Evolutionary conservation across 768 basidiomycete genomes (phyloP).

Genomic region (Pleurotus citrinopileatus): DNA sequence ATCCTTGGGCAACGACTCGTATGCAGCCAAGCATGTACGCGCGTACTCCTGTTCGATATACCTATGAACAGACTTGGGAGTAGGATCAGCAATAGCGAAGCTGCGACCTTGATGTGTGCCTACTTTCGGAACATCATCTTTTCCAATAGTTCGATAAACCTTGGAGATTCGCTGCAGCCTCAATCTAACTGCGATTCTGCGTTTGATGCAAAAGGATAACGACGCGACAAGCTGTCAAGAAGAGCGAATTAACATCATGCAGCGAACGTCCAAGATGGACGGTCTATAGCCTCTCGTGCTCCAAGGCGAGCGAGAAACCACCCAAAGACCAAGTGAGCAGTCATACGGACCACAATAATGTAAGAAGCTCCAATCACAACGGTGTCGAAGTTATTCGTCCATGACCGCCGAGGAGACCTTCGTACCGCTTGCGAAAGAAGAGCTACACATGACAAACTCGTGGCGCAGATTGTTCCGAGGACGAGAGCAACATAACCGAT

Average conservation of each 20-base stretch:
- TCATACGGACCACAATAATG: slow-evolving; percentile 53
- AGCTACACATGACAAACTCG: slow-evolving; percentile 60
- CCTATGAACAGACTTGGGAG: slow-evolving; percentile 54
- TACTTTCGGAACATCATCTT: slow-evolving; percentile 61
- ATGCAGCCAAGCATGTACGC: slow-evolving; percentile 68
- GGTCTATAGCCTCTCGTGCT: too few species aligned
- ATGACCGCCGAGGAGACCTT: slow-evolving; percentile 51
- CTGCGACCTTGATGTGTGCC: slow-evolving; percentile 11
- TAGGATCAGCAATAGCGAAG: not conserved
- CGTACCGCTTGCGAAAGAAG: slow-evolving; percentile 73
- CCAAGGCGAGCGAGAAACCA: not conserved
- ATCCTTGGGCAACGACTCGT: slow-evolving; percentile 68
- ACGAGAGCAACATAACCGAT: slow-evolving; percentile 52
- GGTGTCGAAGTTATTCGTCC: slow-evolving; percentile 64
- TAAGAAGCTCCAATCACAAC: slow-evolving; percentile 72
- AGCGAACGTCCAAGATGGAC: not conserved
- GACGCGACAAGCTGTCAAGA: slow-evolving; percentile 52
- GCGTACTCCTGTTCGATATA: slow-evolving; percentile 74
- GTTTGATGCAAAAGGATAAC: slow-evolving; percentile 61
- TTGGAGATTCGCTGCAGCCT: slow-evolving; percentile 69
- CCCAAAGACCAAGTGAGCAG: not conserved
- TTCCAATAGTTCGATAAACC: slow-evolving; percentile 47
- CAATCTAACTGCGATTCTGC: slow-evolving; percentile 62
- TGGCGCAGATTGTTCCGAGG: slow-evolving; percentile 46
- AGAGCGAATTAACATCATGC: not conserved